Evolutionary conservation across 768 basidiomycete species (phyloP).

Genomic region (Plicaturopsis crispa): DNA sequence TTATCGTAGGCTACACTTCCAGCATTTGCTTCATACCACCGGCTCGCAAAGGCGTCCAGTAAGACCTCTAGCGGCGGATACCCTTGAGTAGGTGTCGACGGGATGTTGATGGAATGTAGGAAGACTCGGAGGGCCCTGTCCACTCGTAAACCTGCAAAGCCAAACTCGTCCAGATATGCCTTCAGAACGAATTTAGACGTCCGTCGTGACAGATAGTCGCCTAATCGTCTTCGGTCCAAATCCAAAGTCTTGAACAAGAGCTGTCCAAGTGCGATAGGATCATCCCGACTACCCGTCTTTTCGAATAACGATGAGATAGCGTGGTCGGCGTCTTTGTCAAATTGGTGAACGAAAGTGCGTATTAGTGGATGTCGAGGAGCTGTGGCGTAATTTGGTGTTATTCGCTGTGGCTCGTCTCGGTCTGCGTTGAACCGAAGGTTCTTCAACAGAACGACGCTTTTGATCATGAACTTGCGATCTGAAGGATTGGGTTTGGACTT

Average conservation of each 20-base stretch:
- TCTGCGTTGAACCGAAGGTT: constrained; percentile 65
- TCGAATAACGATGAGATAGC: constrained; percentile 69
- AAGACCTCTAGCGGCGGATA: constrained; percentile 42
- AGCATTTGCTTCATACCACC: constrained; percentile 89
- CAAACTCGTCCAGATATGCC: constrained; percentile 83
- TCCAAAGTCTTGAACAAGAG: constrained; percentile 77
- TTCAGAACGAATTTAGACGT: constrained; percentile 71
- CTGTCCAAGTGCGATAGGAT: constrained; percentile 70
- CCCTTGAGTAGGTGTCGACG: constrained; percentile 21
- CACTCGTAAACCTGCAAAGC: constrained; percentile 74
- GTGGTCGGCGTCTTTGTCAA: constrained; percentile 70
- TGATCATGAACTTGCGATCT: constrained; percentile 81
- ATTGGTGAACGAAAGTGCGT: constrained; percentile 69
- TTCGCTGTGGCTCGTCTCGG: constrained; percentile 51
- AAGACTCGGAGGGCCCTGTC: constrained; percentile 89
- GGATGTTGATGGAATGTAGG: constrained; percentile 72
- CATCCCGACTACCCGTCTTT: constrained; percentile 51
- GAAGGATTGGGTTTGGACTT: constrained; percentile 42
- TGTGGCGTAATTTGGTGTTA: constrained; percentile 25
- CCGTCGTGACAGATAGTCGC: constrained; percentile 73
- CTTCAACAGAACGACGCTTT: constrained; percentile 77
- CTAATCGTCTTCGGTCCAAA: constrained; percentile 75
- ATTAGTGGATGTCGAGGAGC: constrained; percentile 55
- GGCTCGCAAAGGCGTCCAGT: constrained; percentile 75
- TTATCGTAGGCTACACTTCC: constrained; percentile 72